A percentile compares a stretch with the other conserved stretches of the same genome.
Evolutionary conservation across 2,329 filamentous ascomycete species (phyloP).

Genomic region (Pseudogymnoascus sp.): DNA sequence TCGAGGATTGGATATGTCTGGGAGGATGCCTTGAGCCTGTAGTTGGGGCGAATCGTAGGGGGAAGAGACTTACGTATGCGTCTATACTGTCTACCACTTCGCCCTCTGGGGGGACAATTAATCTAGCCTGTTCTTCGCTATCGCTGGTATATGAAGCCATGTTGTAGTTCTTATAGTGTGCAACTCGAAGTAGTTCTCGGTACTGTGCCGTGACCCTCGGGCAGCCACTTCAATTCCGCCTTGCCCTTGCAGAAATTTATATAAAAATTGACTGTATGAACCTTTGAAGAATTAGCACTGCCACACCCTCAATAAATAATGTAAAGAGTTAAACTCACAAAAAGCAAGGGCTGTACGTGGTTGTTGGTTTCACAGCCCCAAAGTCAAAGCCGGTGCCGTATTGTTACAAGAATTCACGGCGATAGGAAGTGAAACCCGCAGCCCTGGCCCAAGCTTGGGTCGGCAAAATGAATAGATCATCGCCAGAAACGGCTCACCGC

Average conservation of each 20-base stretch:
- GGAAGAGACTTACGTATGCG: conserved; percentile 43
- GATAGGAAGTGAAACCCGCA: neutral
- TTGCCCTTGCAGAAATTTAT: neutral
- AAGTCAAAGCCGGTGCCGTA: conserved; percentile 6
- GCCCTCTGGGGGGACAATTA: conserved; percentile 43
- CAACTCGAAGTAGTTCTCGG: neutral
- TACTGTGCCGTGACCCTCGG: neutral
- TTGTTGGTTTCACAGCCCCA: neutral
- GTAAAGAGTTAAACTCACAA: neutral
- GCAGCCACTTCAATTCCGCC: neutral
- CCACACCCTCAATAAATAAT: neutral
- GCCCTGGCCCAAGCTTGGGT: neutral
- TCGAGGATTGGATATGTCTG: conserved; percentile 61
- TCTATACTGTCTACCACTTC: conserved; percentile 38
- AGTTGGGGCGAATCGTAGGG: neutral
- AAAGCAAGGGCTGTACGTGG: neutral
- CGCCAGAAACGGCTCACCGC: neutral
- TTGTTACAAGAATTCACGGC: neutral
- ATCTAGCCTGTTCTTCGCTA: conserved; percentile 30
- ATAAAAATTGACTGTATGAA: neutral
- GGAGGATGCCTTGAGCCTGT: conserved; percentile 1
- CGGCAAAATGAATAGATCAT: neutral
- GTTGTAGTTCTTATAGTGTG: neutral
- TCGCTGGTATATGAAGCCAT: neutral
- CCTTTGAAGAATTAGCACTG: neutral